Evolutionary conservation across 2,329 filamentous ascomycete species (phyloP).

Genomic region (Neopestalotiopsis sp.): DNA sequence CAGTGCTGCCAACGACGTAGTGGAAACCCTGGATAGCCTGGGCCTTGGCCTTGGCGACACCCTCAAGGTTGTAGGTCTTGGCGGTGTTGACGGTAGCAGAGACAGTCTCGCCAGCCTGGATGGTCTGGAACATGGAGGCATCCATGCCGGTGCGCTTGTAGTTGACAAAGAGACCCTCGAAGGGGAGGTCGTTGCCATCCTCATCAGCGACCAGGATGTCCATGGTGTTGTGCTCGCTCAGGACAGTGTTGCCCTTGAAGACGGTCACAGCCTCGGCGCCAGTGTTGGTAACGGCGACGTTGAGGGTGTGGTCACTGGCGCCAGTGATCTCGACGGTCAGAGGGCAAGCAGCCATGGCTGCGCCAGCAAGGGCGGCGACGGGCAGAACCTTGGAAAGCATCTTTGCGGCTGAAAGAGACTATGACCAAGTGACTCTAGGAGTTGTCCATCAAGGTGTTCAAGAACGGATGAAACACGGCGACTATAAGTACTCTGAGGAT

Average conservation of each 20-base stretch:
- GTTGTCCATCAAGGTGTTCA: conserved; percentile 9
- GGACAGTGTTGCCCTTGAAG: conserved; percentile 20
- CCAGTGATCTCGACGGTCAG: conserved; percentile 16
- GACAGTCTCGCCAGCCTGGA: conserved; percentile 17
- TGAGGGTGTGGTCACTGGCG: not conserved
- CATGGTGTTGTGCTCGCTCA: conserved; percentile 16
- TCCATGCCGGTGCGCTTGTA: conserved; percentile 15
- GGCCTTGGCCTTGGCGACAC: conserved; percentile 14
- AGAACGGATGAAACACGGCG: conserved; percentile 6
- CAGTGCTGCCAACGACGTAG: conserved; percentile 5
- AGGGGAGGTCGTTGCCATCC: conserved; percentile 15
- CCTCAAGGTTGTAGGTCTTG: conserved; percentile 20
- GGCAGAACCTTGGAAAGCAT: conserved; percentile 16
- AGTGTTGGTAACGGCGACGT: conserved; percentile 18
- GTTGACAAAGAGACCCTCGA: conserved; percentile 18
- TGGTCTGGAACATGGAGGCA: conserved; percentile 17
- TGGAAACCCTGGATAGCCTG: conserved; percentile 16
- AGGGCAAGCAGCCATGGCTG: conserved; percentile 18
- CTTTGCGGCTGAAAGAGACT: not conserved
- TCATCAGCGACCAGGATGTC: conserved; percentile 13
- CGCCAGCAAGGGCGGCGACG: conserved; percentile 15
- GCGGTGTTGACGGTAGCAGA: conserved; percentile 14
- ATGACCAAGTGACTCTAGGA: not conserved
- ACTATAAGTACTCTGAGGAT: conserved; percentile 13
- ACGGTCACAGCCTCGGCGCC: conserved; percentile 17